A percentile compares a stretch with the other conserved stretches of the same genome.
phyloP scores from a whole-genome alignment of 1,284 basidiomycete genomes.

The Neonothopanus nambi region DNA sequence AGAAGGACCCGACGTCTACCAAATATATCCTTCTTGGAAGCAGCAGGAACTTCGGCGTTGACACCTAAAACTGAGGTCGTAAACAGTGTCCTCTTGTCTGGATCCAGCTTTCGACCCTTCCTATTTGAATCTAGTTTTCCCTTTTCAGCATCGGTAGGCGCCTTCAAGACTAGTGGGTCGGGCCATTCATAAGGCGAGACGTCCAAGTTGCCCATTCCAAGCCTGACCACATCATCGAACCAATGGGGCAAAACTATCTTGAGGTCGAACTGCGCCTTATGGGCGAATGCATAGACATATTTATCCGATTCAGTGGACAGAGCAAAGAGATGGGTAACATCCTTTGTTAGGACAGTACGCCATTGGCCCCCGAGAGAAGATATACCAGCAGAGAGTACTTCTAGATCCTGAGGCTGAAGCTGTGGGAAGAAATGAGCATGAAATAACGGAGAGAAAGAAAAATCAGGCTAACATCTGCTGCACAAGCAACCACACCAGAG shows the following conservation, averaged over 20 bases:
- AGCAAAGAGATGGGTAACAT: slow-evolving; percentile 85
- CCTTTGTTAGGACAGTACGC: slow-evolving; percentile 71
- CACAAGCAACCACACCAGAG: slow-evolving; percentile 76
- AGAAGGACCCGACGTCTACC: slow-evolving; percentile 59
- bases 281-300: slow-evolving; percentile 64
- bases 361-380: slow-evolving; percentile 82
- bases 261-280: slow-evolving; percentile 52
- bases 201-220: slow-evolving; percentile 57
- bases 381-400: slow-evolving; percentile 74
- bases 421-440: slow-evolving; percentile 26
- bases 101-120: slow-evolving; percentile 31
- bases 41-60: slow-evolving; percentile 16
- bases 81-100: slow-evolving; percentile 46
- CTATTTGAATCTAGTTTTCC: slow-evolving; percentile 23
- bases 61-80: slow-evolving; percentile 31
- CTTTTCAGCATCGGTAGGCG: slow-evolving; percentile 18
- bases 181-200: slow-evolving; percentile 76
- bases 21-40: slow-evolving; percentile 37
- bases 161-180: slow-evolving; percentile 51
- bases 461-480: slow-evolving; percentile 52
- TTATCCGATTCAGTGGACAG: slow-evolving; percentile 50
- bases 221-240: slow-evolving; percentile 78
- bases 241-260: slow-evolving; percentile 71
- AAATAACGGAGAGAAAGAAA: neutral
- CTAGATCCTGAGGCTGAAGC: slow-evolving; percentile 64